These are phyloP conservation scores for Sugiyamaella valdiviana DNA, from an alignment of 805 yeast genomes.

Conservation along the genomic window DNA sequence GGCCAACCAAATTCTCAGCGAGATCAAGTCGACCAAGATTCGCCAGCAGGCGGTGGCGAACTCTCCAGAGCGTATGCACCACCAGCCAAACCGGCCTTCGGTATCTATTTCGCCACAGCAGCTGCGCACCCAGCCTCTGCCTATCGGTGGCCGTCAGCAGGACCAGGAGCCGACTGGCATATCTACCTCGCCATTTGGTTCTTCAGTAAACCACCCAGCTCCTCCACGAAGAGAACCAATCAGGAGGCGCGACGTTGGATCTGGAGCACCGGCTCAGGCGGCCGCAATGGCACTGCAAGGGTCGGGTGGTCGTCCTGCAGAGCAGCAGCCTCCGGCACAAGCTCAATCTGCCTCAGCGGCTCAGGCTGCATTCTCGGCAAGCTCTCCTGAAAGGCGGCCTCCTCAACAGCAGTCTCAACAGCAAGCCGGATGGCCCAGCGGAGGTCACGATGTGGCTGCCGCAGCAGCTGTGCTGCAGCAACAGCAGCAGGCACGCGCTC, in stretches of 20 bases:
- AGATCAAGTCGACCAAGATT: constrained; percentile 68
- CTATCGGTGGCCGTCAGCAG: neutral
- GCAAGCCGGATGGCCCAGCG: neutral
- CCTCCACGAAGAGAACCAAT: constrained; percentile 25
- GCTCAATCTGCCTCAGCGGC: neutral
- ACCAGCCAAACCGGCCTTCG: neutral
- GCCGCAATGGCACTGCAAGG: neutral
- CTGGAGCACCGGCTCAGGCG: constrained; percentile 14
- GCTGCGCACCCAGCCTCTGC: neutral
- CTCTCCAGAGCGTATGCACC: constrained; percentile 2
- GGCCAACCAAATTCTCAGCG: constrained; percentile 81
- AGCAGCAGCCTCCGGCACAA: neutral
- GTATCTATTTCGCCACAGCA: constrained; percentile 1
- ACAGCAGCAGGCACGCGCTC: constrained; percentile 25
- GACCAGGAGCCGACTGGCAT: neutral
- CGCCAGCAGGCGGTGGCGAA: constrained; percentile 24
- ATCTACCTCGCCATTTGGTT: neutral
- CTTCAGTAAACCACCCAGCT: constrained; percentile 12
- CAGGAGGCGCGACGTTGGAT: constrained; percentile 26
- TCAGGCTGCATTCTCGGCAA: neutral
- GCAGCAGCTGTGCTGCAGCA: constrained; percentile 15
- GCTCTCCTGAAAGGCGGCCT: neutral
- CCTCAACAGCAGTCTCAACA: constrained; percentile 2
- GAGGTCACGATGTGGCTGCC: neutral
- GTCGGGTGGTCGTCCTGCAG: constrained; percentile 1